Percentiles rank a stretch among this genome's conserved stretches.
Conservation (phyloP, 176 grass and related monocot species). For the Lolium perenne region DNA sequence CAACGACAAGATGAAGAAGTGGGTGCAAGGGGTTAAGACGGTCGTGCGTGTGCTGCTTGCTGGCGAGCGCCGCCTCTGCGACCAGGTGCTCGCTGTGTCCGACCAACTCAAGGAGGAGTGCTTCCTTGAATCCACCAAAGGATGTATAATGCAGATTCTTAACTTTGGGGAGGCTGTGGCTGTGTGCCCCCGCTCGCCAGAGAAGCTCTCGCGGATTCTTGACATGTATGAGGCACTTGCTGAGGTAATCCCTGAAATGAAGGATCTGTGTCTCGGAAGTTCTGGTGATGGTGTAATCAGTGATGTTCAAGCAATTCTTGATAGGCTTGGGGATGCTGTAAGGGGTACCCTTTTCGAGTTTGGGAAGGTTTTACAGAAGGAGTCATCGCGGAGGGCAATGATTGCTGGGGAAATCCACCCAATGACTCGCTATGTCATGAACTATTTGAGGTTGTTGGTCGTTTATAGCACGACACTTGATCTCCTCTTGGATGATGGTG, state of each 20-base stretch:
- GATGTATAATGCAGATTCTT: conserved; percentile 83
- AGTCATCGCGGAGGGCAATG: conserved; percentile 73
- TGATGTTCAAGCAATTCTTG: conserved; percentile 70
- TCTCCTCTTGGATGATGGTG: conserved; percentile 59
- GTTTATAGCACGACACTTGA: conserved; percentile 78
- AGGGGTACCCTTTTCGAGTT: conserved; percentile 82
- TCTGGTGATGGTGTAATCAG: conserved; percentile 66
- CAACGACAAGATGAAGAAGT: conserved; percentile 98
- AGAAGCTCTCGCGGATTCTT: conserved; percentile 84
- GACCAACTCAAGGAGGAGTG: conserved; percentile 81
- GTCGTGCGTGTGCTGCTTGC: conserved; percentile 74
- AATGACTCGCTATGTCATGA: conserved; percentile 94
- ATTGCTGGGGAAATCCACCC: conserved; percentile 82
- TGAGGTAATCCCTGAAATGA: conserved; percentile 78
- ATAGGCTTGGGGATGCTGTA: conserved; percentile 79
- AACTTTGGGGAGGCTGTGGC: conserved; percentile 90
- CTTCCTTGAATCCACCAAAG: conserved; percentile 81
- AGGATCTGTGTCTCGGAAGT: conserved; percentile 63
- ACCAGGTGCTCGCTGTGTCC: conserved; percentile 65
- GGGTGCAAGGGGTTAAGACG: conserved; percentile 83
- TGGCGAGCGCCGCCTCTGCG: conserved; percentile 77
- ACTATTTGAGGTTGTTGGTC: conserved; percentile 80
- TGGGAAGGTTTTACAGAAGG: conserved; percentile 74
- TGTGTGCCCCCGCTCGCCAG: conserved; percentile 74
- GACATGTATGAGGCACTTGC: conserved; percentile 90